Evolutionary conservation across 305 asterid species (phyloP).

Genomic region (Fraxinus angustifolia): DNA sequence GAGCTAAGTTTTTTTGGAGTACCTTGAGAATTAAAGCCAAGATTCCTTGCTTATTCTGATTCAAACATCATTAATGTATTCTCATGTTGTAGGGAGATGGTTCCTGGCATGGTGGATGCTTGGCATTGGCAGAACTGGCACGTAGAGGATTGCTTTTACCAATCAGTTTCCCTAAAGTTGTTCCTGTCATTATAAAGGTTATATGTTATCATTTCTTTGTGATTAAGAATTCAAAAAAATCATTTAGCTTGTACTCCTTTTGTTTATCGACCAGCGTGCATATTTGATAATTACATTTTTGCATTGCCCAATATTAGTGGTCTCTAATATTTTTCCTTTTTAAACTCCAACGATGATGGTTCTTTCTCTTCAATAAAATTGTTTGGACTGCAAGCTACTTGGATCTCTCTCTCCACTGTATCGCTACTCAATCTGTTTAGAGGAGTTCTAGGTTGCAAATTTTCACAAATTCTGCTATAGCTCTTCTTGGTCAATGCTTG

Average conservation of each 20-base stretch:
- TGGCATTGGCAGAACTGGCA: slow-evolving; percentile 96
- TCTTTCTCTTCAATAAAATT: slow-evolving; percentile 5
- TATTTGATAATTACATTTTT: slow-evolving; percentile 6
- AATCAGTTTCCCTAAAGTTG: slow-evolving; percentile 76
- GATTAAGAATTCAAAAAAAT: slow-evolving; percentile 10
- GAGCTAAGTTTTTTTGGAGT: neutral
- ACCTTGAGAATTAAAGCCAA: slow-evolving; percentile 9
- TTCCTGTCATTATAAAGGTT: slow-evolving; percentile 87
- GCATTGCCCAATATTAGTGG: slow-evolving; percentile 5
- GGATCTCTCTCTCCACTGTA: neutral
- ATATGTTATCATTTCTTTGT: slow-evolving; percentile 17
- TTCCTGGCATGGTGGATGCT: slow-evolving; percentile 99
- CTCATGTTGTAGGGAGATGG: slow-evolving; percentile 79
- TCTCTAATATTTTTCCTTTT: neutral
- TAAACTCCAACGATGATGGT: slow-evolving; percentile 15
- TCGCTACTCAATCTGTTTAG: neutral
- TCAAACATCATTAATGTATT: slow-evolving; percentile 21
- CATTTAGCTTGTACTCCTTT: neutral
- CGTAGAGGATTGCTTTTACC: slow-evolving; percentile 96
- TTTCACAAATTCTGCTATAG: neutral
- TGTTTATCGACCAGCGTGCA: neutral
- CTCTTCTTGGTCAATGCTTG: slow-evolving; percentile 8
- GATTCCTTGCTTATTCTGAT: slow-evolving; percentile 16
- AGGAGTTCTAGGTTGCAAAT: slow-evolving; percentile 7
- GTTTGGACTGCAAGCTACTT: slow-evolving; percentile 10